phyloP scores from a whole-genome alignment of 768 basidiomycete genomes.

The Gloeophyllum trabeum region DNA sequence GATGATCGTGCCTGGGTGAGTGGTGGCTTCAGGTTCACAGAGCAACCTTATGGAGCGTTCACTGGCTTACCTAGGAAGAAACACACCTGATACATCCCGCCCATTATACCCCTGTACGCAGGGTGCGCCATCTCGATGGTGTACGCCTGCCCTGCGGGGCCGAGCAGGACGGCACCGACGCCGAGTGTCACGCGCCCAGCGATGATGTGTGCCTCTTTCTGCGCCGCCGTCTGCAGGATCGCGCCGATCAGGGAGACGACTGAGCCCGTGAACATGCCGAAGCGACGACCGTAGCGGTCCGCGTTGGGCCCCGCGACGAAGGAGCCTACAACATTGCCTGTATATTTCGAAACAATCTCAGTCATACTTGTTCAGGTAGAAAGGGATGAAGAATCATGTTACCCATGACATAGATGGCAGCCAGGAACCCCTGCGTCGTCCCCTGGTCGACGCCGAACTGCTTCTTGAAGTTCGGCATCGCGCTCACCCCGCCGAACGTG shows the following conservation, averaged over 20 bases:
- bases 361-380: background rate
- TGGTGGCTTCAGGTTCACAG: no score
- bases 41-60: background rate
- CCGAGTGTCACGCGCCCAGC: constrained; percentile 12
- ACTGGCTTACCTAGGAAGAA: constrained; percentile 11
- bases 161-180: constrained; percentile 10
- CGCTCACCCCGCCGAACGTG: constrained; percentile 10
- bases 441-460: constrained; percentile 10
- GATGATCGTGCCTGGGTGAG: no score
- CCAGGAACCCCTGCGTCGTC: constrained; percentile 9
- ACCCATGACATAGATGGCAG: constrained; percentile 10
- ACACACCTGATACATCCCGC: constrained; percentile 9
- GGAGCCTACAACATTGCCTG: constrained; percentile 10
- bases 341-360: background rate
- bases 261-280: constrained; percentile 10
- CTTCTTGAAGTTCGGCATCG: constrained; percentile 9
- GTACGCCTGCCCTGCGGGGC: background rate
- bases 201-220: constrained; percentile 9
- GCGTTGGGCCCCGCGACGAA: constrained; percentile 10
- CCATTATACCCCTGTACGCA: constrained; percentile 9
- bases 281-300: constrained; percentile 7
- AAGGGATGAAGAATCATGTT: background rate
- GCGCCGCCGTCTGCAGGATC: constrained; percentile 8
- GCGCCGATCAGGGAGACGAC: constrained; percentile 9
- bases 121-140: constrained; percentile 9